Base-by-base conservation (phyloP, 768 basidiomycete species). In the Kwoniella mangroviensis region DNA sequence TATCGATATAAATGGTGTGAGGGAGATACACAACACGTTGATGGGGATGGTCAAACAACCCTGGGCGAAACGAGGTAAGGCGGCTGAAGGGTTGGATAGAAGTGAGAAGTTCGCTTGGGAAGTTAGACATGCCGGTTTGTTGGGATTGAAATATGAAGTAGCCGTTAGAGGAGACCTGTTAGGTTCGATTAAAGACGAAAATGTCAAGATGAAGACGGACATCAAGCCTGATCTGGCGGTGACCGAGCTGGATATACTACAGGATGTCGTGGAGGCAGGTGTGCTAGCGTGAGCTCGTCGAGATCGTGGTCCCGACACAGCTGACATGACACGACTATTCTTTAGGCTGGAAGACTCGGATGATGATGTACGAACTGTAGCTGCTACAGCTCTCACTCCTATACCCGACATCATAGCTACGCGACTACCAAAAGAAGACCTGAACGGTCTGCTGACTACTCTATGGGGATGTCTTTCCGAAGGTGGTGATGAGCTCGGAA, bases 71-170 rank as follows among this genome's bases (percentile, higher is more conserved):
- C 61, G 78, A 40, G 75, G 75, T 3, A 79, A 79, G 51, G 61
- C 71, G 80, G 64, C 67, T 42, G 73, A 69, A 41, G 69, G 66
- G 43, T 70, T 70, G 70, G 73, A 73, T 40, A 75, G 70, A 52
- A 59, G 74, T 43, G 77, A 78, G 56, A 75, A 68, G 34, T 92
- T 95, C 82, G 88, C 94, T 7, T 99, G 97, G 97, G 93, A 98
- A 83, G 91, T 99, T 60, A 88, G 96, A 65, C 97, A 99, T 85
- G 95, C 97, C n/a, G 97, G 97, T 34, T 84, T 99, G 69, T 87
- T 98, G 10, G 97, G 97, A 1, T 89, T 99, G 82, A 98, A 98
- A 85, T 98, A 98, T 81, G 93, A 98, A 82, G 94, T 98, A 45
- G 97, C 96, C 15, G 97, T 98, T 19, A 86, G 94, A 73, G 89